Base-by-base conservation (phyloP, 495 filamentous ascomycete genomes). In the Daldinia grandis region DNA sequence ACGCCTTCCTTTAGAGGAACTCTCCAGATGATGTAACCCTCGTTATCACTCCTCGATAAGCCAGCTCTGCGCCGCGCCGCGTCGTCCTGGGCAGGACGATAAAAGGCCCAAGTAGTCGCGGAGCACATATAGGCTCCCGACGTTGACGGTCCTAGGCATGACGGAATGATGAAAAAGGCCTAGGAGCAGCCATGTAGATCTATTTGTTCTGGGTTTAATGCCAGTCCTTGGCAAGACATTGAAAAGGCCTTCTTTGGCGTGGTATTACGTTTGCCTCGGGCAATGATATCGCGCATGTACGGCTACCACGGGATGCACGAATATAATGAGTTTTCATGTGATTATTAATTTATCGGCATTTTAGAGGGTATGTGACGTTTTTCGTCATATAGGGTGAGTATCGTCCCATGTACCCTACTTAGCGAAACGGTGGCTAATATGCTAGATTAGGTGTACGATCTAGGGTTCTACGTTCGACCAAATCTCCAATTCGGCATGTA, bases 11-110 rank as follows among this genome's bases (percentile, higher is more conserved):
- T 30, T 15, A 6, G 25, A 5, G 12, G 21, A 30, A 30, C 49
- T 27, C 49, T 14, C 12, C 4, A 28, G n/a, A 30, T 53, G 49
- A 53, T 30, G 49, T 28, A 53, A 30, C 12, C 27, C 49, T 10
- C 17, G n/a, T 12, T 24, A 12, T 35, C 6, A 3, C 3, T 30
- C 37, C 25, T 19, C 24, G 35, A 57, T 33, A 25, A 24, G 40
- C 5, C 40, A 19, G 10, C 42, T n/a, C 40, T 4, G 5, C 40
- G 19, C 31, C 55, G 33, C 28, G 50, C 62, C 55, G 49, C 14
- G 31, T 68, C 61, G 70, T 73, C 70, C 70, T 73, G 65, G 70
- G 70, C 61, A 73, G 57, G 70, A 73, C 69, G 69, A 24, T 64
- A 72, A 72, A 72, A 72, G 69, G 64, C 69, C 19, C n/a, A 12